These are phyloP conservation scores for Mangifera indica DNA, from an alignment of 345 rosid genomes.

Conservation along the genomic window DNA sequence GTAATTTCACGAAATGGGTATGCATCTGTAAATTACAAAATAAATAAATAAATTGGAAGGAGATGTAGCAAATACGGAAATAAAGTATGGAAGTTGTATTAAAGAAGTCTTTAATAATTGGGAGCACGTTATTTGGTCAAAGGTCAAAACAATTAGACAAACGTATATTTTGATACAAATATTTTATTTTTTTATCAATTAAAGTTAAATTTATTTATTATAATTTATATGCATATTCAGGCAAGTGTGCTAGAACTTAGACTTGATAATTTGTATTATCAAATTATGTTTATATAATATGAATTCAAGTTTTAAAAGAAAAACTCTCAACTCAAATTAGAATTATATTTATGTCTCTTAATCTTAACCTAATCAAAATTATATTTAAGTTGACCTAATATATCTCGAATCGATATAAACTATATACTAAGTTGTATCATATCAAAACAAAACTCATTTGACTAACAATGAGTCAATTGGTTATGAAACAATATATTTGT, in stretches of 20 bases:
- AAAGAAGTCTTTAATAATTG: slow-evolving; percentile 4
- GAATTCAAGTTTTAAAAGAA: no score
- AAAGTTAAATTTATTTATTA: neutral
- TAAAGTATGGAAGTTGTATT: neutral
- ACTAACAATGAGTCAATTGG: no score
- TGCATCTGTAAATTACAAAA: neutral
- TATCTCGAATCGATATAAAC: no score
- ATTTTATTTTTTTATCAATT: neutral
- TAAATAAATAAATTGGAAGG: neutral
- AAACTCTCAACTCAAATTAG: no score
- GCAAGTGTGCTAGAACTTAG: neutral
- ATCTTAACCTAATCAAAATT: no score
- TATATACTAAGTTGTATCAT: no score
- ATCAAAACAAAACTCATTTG: no score
- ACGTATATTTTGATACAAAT: slow-evolving; percentile 8
- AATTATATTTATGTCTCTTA: no score
- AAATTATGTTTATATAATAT: no score
- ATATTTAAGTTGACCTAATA: no score
- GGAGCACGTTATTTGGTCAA: slow-evolving; percentile 19
- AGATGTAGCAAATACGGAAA: slow-evolving; percentile 1
- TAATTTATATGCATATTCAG: neutral
- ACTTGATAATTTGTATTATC: no score
- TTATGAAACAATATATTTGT: no score
- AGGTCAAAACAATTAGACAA: slow-evolving; percentile 20
- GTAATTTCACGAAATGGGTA: neutral